Evolutionary conservation across 83 land plant species (phyloP).

Genomic region (Thuja plicata): DNA sequence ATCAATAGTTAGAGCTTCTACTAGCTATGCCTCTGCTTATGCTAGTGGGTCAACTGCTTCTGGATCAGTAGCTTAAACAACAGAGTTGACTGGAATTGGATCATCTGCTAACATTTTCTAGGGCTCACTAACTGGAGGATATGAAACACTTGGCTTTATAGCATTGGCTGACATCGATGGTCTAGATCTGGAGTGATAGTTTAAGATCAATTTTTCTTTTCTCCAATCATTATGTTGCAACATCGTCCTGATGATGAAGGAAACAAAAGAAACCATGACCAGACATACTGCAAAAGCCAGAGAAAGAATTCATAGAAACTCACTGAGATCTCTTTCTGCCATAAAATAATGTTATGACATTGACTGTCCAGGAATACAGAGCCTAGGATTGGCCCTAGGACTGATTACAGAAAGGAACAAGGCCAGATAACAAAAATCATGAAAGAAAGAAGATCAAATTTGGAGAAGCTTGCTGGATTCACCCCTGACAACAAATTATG

Average conservation of each 20-base stretch:
- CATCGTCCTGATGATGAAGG: constrained; percentile 19
- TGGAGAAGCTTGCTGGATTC: constrained; percentile 50
- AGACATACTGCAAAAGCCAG: constrained; percentile 18
- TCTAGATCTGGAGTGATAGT: constrained; percentile 25
- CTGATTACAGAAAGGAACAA: constrained; percentile 34
- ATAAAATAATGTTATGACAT: constrained; percentile 13
- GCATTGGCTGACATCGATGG: too few relatives aligned
- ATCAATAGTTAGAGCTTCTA: too few relatives aligned
- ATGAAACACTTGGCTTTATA: too few relatives aligned
- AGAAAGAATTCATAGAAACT: constrained; percentile 17
- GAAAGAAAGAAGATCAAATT: constrained; percentile 51
- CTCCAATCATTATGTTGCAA: neutral
- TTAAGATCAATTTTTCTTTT: neutral
- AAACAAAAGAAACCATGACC: constrained; percentile 14
- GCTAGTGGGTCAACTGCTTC: too few relatives aligned
- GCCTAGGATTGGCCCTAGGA: constrained; percentile 31
- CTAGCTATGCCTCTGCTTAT: too few relatives aligned
- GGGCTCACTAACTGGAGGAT: too few relatives aligned
- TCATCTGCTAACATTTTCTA: constrained; percentile 33
- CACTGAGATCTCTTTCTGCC: constrained; percentile 10
- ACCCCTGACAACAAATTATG: constrained; percentile 57
- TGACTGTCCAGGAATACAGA: constrained; percentile 29
- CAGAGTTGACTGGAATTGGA: too few relatives aligned
- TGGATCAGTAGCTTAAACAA: too few relatives aligned
- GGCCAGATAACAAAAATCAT: constrained; percentile 56